Conservation (phyloP, 805 yeast species). For the Candida takata region DNA sequence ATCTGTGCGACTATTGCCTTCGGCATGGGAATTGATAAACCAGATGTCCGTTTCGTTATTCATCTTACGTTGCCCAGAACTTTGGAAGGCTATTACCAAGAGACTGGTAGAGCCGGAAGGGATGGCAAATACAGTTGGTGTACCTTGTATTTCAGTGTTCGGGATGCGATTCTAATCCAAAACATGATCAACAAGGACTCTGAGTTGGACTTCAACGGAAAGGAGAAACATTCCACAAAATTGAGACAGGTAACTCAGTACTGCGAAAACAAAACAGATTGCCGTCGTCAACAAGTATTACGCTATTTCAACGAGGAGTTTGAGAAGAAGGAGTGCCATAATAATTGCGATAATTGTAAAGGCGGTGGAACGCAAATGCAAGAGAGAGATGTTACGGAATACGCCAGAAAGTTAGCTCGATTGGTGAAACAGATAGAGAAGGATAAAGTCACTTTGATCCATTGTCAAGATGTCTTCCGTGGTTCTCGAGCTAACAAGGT, state of each 20-base stretch:
- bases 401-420: conserved; percentile 51
- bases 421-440: conserved; percentile 51
- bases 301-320: conserved; percentile 87
- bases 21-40: conserved; percentile 98
- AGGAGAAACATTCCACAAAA: conserved; percentile 71
- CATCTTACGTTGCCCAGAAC: conserved; percentile 86
- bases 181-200: conserved; percentile 71
- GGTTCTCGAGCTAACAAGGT: conserved; percentile 66
- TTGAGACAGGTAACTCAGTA: conserved; percentile 81
- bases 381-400: conserved; percentile 59
- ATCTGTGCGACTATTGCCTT: conserved; percentile 97
- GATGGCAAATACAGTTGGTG: conserved; percentile 84
- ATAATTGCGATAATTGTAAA: conserved; percentile 83
- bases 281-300: conserved; percentile 82
- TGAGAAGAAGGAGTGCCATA: conserved; percentile 54
- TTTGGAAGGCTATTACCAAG: conserved; percentile 95
- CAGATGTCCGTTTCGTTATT: conserved; percentile 87
- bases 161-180: conserved; percentile 73
- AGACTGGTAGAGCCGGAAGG: conserved; percentile 97
- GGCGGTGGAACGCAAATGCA: conserved; percentile 36
- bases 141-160: conserved; percentile 70
- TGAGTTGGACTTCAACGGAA: conserved; percentile 53
- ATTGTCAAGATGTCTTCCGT: conserved; percentile 76
- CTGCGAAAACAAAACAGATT: conserved; percentile 86
- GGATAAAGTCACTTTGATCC: conserved; percentile 63